Conservation (phyloP, 306 rosid species). For the Clitoria ternatea region DNA sequence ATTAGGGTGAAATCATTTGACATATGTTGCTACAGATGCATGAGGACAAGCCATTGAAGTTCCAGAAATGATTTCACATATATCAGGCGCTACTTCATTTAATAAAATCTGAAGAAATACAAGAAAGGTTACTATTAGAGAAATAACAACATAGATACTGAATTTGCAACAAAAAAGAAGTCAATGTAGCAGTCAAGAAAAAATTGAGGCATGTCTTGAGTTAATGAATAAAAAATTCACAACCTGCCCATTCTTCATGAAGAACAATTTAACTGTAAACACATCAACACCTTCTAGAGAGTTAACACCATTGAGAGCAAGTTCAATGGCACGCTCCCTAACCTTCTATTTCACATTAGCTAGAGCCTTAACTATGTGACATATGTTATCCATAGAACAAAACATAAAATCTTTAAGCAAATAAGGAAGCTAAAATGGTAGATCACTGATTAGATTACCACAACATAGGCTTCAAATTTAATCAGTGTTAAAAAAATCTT, state of each 20-base stretch:
- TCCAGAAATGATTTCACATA: too few relatives aligned
- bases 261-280: conserved; percentile 89
- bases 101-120: conserved; percentile 58
- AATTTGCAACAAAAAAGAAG: conserved; percentile 5
- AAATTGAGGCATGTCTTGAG: not conserved
- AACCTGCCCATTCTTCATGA: conserved; percentile 77
- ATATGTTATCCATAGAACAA: conserved; percentile 73
- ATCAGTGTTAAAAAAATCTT: not conserved
- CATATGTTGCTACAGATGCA: conserved; percentile 36
- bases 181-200: not conserved
- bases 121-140: not conserved
- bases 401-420: conserved; percentile 20
- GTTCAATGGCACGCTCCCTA: conserved; percentile 59
- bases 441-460: not conserved
- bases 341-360: conserved; percentile 72
- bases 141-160: conserved; percentile 14
- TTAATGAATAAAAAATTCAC: conserved; percentile 15
- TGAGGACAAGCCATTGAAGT: conserved; percentile 68
- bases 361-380: conserved; percentile 85
- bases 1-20: conserved; percentile 46
- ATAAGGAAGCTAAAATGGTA: conserved; percentile 15
- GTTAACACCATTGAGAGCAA: conserved; percentile 75
- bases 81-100: conserved; percentile 95
- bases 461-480: not conserved
- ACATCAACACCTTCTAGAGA: conserved; percentile 94